A percentile compares a stretch with the other conserved stretches of the same genome.
Evolutionary conservation across 2,329 filamentous ascomycete species (phyloP).

Genomic region (Sporothrix schenckii): DNA sequence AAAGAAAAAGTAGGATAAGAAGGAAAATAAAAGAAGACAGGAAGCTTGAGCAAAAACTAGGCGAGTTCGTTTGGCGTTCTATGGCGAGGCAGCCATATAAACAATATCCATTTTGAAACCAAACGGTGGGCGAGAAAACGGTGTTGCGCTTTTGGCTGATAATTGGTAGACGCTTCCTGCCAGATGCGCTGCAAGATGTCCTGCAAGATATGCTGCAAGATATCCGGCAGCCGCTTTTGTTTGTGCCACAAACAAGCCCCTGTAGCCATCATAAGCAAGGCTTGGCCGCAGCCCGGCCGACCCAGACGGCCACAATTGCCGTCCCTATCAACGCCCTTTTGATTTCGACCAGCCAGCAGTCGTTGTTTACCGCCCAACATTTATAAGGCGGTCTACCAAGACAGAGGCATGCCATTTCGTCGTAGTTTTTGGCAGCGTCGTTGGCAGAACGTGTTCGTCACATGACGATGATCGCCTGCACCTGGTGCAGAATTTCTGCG

Average conservation of each 20-base stretch:
- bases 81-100: too few species aligned
- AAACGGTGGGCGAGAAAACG: neutral
- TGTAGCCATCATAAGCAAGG: neutral
- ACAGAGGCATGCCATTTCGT: neutral
- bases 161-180: neutral
- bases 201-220: conserved; percentile 23
- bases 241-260: neutral
- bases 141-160: neutral
- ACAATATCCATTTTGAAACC: neutral
- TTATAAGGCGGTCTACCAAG: neutral
- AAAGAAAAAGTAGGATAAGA: neutral
- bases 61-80: neutral
- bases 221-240: neutral
- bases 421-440: neutral
- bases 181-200: neutral
- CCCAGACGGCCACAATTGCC: neutral
- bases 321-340: neutral
- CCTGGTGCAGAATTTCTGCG: neutral
- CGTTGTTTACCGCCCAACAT: neutral
- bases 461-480: neutral
- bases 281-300: neutral
- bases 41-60: neutral
- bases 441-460: neutral
- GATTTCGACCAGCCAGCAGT: neutral
- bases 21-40: neutral